These are phyloP conservation scores for Cercospora sp. DNA, from an alignment of 2,329 filamentous ascomycete species.

Conservation along the genomic window DNA sequence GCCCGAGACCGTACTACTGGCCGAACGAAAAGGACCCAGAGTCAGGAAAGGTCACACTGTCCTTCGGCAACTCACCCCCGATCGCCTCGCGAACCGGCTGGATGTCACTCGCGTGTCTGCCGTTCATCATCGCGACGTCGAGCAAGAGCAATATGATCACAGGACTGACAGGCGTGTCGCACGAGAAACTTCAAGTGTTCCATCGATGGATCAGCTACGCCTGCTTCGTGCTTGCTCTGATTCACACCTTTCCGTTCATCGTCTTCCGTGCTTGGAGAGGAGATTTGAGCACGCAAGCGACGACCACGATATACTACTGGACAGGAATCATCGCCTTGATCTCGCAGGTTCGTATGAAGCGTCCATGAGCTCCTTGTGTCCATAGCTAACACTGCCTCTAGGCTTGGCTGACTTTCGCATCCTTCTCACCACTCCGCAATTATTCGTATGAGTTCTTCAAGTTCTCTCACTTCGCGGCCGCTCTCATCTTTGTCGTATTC, in stretches of 20 bases:
- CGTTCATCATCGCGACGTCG: slow-evolving; percentile 49
- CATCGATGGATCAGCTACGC: slow-evolving; percentile 57
- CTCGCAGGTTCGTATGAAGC: slow-evolving; percentile 49
- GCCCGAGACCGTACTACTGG: slow-evolving; percentile 58
- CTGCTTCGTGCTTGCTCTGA: slow-evolving; percentile 57
- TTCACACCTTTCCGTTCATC: slow-evolving; percentile 63
- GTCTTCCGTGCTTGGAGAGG: slow-evolving; percentile 52
- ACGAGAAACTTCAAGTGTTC: slow-evolving; percentile 59
- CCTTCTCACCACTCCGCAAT: slow-evolving; percentile 53
- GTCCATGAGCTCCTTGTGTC: too few relatives aligned
- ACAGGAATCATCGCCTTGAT: slow-evolving; percentile 58
- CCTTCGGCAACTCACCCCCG: slow-evolving; percentile 54
- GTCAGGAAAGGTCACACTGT: slow-evolving; percentile 10
- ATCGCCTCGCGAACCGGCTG: slow-evolving; percentile 55
- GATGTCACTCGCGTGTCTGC: slow-evolving; percentile 54
- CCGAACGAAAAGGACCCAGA: slow-evolving; percentile 23
- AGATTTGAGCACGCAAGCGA: slow-evolving; percentile 51
- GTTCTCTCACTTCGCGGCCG: slow-evolving; percentile 54
- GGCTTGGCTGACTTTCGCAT: slow-evolving; percentile 53
- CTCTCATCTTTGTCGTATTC: slow-evolving; percentile 57
- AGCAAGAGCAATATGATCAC: slow-evolving; percentile 59
- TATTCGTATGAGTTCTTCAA: slow-evolving; percentile 64
- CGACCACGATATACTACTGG: slow-evolving; percentile 52
- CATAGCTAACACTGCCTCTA: too few relatives aligned
- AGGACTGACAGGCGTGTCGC: slow-evolving; percentile 55